Conservation (phyloP, 257 asterid species). For the Prunella vulgaris region DNA sequence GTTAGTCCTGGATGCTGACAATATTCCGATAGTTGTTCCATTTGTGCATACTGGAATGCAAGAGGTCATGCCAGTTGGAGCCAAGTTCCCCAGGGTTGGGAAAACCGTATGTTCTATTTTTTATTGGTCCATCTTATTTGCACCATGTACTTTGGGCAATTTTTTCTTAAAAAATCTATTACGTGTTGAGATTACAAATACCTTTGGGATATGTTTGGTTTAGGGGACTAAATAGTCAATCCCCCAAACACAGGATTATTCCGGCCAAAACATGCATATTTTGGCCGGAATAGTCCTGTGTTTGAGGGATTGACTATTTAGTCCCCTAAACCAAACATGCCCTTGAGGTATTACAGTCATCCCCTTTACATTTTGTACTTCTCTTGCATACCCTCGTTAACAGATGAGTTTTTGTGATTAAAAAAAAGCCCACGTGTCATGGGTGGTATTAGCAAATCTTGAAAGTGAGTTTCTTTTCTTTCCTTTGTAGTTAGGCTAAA, state of each 20-base stretch:
- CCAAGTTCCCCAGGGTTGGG: constrained; percentile 81
- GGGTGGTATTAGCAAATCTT: background rate
- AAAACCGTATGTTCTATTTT: constrained; percentile 49
- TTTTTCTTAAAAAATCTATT: background rate
- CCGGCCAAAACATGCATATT: too few species aligned
- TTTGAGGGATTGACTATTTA: too few species aligned
- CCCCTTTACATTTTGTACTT: background rate
- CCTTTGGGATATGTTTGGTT: background rate
- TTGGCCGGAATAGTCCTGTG: too few species aligned
- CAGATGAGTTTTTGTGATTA: background rate
- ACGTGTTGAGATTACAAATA: background rate
- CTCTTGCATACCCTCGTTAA: background rate
- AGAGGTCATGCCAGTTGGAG: constrained; percentile 87
- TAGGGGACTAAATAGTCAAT: too few species aligned
- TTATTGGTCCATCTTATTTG: constrained; percentile 5
- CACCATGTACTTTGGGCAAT: background rate
- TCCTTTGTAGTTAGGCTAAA: background rate
- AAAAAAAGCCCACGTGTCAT: background rate
- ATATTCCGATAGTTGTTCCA: constrained; percentile 70
- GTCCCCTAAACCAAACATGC: too few species aligned
- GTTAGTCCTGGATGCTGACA: constrained; percentile 78
- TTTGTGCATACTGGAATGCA: constrained; percentile 95
- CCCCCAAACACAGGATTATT: too few species aligned
- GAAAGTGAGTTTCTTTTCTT: background rate
- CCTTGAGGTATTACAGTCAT: background rate